Conservation (phyloP, 1,284 basidiomycete species). For the Trichosporon sp. region DNA sequence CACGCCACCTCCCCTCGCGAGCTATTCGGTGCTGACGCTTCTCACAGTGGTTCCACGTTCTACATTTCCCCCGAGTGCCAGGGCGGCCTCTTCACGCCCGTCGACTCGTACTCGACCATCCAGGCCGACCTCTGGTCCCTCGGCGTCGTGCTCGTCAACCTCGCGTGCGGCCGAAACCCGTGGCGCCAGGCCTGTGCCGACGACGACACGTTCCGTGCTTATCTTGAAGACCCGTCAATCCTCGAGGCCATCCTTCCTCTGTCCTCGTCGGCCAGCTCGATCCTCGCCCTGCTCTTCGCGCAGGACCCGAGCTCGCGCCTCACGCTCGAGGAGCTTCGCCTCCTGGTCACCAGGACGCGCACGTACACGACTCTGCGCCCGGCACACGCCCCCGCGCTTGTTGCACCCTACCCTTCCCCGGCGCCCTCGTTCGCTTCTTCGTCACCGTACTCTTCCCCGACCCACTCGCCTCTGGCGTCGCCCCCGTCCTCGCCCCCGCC, state of each 20-base stretch:
- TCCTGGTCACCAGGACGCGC: slow-evolving; percentile 57
- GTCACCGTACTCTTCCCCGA: neutral
- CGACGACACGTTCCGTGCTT: slow-evolving; percentile 70
- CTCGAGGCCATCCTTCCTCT: slow-evolving; percentile 69
- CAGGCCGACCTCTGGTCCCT: slow-evolving; percentile 88
- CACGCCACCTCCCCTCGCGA: neutral
- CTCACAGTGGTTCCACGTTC: slow-evolving; percentile 74
- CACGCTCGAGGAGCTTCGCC: slow-evolving; percentile 61
- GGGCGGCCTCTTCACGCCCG: slow-evolving; percentile 56
- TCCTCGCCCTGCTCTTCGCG: slow-evolving; percentile 60
- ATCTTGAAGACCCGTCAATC: slow-evolving; percentile 62
- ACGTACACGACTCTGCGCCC: slow-evolving; percentile 57
- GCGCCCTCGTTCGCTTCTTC: neutral
- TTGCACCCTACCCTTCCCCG: neutral
- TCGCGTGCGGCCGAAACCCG: slow-evolving; percentile 80
- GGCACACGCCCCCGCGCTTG: neutral
- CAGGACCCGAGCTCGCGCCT: slow-evolving; percentile 56
- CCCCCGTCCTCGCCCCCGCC: neutral
- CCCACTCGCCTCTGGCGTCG: neutral
- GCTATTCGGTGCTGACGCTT: slow-evolving; percentile 2
- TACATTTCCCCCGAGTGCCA: slow-evolving; percentile 81
- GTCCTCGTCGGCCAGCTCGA: slow-evolving; percentile 49
- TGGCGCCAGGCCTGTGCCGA: slow-evolving; percentile 71
- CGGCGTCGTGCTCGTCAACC: slow-evolving; percentile 86
- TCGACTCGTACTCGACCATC: slow-evolving; percentile 65